Evolutionary conservation across 2,329 filamentous ascomycete genomes (phyloP).

Genomic region (Incumbomyces lentus): DNA sequence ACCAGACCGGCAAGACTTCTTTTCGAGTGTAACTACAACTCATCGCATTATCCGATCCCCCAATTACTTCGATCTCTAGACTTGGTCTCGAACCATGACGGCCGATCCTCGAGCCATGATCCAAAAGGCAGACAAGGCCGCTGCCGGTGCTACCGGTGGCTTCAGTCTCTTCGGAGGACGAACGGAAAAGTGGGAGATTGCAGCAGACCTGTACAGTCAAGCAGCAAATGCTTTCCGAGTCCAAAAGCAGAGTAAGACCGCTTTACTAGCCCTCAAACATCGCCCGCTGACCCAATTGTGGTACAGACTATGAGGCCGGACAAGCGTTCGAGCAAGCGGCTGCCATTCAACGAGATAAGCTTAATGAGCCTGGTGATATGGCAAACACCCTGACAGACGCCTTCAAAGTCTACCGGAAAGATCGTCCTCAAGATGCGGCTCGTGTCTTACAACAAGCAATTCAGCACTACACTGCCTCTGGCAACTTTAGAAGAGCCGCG

Average conservation of each 20-base stretch:
- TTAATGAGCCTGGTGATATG: constrained; percentile 87
- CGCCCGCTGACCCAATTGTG: background rate
- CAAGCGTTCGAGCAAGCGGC: constrained; percentile 79
- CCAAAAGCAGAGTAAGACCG: constrained; percentile 62
- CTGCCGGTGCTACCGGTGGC: constrained; percentile 62
- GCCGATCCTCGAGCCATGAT: constrained; percentile 69
- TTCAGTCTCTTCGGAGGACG: constrained; percentile 84
- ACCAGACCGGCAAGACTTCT: too few species aligned
- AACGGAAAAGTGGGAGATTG: constrained; percentile 80
- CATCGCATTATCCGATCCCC: background rate
- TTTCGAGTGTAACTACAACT: background rate
- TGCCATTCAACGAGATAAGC: constrained; percentile 63
- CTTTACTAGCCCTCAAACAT: background rate
- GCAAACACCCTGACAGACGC: constrained; percentile 82
- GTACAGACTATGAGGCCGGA: constrained; percentile 69
- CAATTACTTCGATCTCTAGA: background rate
- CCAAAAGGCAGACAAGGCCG: constrained; percentile 79
- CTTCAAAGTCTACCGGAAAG: constrained; percentile 88
- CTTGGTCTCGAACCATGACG: constrained; percentile 44
- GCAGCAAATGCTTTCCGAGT: constrained; percentile 87
- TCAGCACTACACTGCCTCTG: constrained; percentile 74
- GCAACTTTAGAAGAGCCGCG: constrained; percentile 83
- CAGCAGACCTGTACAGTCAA: constrained; percentile 75
- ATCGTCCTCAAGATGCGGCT: constrained; percentile 71
- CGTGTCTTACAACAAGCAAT: constrained; percentile 71